A percentile compares a stretch with the other conserved stretches of the same genome.
These are phyloP conservation scores for Termitomyces sp. DNA, from an alignment of 1,284 basidiomycete species.

Conservation along the genomic window DNA sequence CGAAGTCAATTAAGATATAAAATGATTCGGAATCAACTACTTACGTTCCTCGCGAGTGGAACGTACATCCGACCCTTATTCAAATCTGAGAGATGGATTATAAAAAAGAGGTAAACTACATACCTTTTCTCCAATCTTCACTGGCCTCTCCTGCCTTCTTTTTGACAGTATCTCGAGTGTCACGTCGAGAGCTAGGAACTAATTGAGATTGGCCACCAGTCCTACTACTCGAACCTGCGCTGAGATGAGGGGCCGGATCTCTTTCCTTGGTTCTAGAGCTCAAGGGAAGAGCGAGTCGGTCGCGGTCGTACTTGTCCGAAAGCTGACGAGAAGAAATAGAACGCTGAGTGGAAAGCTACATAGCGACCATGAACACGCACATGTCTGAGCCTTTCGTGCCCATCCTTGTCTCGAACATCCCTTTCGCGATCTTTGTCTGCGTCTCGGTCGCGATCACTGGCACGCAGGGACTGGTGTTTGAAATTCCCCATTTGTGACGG, in stretches of 20 bases:
- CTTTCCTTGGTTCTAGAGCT: conserved; percentile 59
- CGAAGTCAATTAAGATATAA: conserved; percentile 8
- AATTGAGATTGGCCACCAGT: conserved; percentile 36
- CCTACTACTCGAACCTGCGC: conserved; percentile 39
- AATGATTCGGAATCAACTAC: conserved; percentile 21
- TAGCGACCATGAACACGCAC: conserved; percentile 36
- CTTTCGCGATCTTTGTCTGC: conserved; percentile 62
- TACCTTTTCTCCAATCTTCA: conserved; percentile 80
- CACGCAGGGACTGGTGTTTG: conserved; percentile 75
- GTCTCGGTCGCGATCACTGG: conserved; percentile 55
- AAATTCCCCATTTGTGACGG: conserved; percentile 88
- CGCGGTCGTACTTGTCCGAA: conserved; percentile 81
- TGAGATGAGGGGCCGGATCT: conserved; percentile 61
- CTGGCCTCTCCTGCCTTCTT: conserved; percentile 67
- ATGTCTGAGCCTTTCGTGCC: conserved; percentile 70
- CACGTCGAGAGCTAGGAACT: conserved; percentile 41
- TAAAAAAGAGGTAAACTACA: conserved; percentile 20
- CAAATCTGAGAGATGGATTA: conserved; percentile 15
- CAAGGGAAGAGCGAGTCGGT: conserved; percentile 56
- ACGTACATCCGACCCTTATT: conserved; percentile 47
- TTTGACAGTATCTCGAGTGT: conserved; percentile 55
- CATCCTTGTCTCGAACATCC: conserved; percentile 63
- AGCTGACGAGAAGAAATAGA: conserved; percentile 39
- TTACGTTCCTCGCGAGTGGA: conserved; percentile 56
- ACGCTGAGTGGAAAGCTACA: conserved; percentile 6